Evolutionary conservation across 2,329 filamentous ascomycete genomes (phyloP).

Genomic region (Cercospora sesami): DNA sequence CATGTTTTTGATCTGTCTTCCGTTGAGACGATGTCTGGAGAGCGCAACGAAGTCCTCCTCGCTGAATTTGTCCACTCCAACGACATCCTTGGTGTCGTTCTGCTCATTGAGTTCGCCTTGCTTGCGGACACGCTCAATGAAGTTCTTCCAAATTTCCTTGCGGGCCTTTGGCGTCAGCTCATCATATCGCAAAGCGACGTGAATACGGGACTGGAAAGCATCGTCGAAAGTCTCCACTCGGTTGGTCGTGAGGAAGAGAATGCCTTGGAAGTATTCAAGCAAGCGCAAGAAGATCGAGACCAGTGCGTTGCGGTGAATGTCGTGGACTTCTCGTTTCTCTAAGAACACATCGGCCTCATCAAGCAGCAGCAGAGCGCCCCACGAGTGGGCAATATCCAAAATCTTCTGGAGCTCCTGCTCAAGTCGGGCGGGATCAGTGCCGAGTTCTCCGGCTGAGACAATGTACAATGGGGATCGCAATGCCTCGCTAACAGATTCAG

Average conservation of each 20-base stretch:
- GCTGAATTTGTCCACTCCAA: constrained; percentile 60
- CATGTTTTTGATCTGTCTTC: constrained; percentile 81
- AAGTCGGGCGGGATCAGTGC: constrained; percentile 71
- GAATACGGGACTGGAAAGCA: constrained; percentile 84
- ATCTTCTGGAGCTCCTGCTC: constrained; percentile 80
- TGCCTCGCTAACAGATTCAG: constrained; percentile 80
- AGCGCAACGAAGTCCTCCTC: constrained; percentile 68
- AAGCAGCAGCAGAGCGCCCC: constrained; percentile 80
- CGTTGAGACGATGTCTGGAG: constrained; percentile 68
- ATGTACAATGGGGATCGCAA: constrained; percentile 80
- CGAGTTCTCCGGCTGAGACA: constrained; percentile 78
- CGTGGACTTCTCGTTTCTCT: constrained; percentile 77
- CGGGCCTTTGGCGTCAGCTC: constrained; percentile 71
- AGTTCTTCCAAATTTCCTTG: constrained; percentile 79
- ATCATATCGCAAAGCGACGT: constrained; percentile 80
- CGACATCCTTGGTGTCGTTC: constrained; percentile 66
- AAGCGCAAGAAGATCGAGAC: constrained; percentile 85
- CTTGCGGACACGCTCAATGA: constrained; percentile 69
- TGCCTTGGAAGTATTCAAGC: constrained; percentile 89
- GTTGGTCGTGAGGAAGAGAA: constrained; percentile 86
- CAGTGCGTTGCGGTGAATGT: constrained; percentile 80
- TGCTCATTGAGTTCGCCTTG: constrained; percentile 63
- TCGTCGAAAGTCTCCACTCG: constrained; percentile 86
- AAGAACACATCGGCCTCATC: constrained; percentile 86
- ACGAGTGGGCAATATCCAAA: constrained; percentile 79